A percentile compares a stretch with the other conserved stretches of the same genome.
Conservation (phyloP, 2,329 filamentous ascomycete species). For the Fusarium vanettenii region DNA sequence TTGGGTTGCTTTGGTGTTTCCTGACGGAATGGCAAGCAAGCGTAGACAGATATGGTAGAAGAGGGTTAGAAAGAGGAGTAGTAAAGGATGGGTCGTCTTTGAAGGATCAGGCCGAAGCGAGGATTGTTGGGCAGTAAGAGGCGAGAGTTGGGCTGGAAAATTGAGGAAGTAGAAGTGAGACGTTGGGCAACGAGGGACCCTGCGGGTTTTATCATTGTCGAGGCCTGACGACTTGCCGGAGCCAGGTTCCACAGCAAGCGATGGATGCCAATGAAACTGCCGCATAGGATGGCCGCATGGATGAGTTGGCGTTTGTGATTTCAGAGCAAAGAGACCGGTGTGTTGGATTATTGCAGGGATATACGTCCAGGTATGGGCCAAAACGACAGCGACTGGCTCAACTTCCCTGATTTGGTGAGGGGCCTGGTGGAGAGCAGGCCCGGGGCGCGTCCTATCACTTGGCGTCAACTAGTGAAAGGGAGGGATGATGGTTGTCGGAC, state of each 20-base stretch:
- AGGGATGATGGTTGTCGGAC: constrained; percentile 59
- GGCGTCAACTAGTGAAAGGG: constrained; percentile 49
- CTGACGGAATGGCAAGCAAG: constrained; percentile 32
- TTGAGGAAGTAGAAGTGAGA: constrained; percentile 44
- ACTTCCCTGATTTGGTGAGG: constrained; percentile 54
- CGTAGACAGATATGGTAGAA: constrained; percentile 22
- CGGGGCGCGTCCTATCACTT: constrained; percentile 58
- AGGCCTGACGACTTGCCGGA: constrained; percentile 43
- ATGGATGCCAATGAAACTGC: constrained; percentile 40
- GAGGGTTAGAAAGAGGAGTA: constrained; percentile 32
- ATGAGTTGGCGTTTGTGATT: constrained; percentile 59
- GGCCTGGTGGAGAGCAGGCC: constrained; percentile 51
- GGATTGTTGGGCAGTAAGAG: constrained; percentile 53
- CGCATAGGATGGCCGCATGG: constrained; percentile 52
- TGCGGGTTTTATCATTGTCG: constrained; percentile 61
- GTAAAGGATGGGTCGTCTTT: constrained; percentile 39
- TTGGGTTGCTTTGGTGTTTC: constrained; percentile 38
- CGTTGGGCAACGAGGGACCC: constrained; percentile 58
- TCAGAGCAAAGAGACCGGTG: constrained; percentile 41
- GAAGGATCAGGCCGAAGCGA: constrained; percentile 37
- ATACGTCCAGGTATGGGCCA: constrained; percentile 42
- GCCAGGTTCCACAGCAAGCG: constrained; percentile 40
- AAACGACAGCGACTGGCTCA: constrained; percentile 47
- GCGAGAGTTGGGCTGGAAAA: constrained; percentile 50
- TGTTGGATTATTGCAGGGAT: constrained; percentile 47